A percentile compares a stretch with the other conserved stretches of the same genome.
phyloP scores from a whole-genome alignment of 2,329 filamentous ascomycete genomes.

The Trichoderma harzianum region DNA sequence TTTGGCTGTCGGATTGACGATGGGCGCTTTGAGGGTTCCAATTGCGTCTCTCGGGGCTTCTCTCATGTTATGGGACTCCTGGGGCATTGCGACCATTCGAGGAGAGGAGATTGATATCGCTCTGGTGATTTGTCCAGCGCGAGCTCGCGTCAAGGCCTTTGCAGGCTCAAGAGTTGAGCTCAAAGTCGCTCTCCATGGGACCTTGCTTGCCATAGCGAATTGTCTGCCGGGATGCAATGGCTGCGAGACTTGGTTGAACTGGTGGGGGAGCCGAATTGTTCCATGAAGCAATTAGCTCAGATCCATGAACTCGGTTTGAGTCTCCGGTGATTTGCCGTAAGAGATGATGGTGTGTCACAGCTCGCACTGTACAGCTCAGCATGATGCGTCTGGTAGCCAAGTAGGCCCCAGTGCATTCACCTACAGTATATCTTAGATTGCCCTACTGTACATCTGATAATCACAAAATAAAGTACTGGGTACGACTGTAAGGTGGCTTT shows the following conservation, averaged over 20 bases:
- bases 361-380: background rate
- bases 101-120: slow-evolving; percentile 50
- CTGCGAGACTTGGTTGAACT: background rate
- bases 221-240: background rate
- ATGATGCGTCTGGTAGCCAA: background rate
- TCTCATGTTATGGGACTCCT: slow-evolving; percentile 65
- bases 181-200: slow-evolving; percentile 54
- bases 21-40: slow-evolving; percentile 68
- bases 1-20: slow-evolving; percentile 92
- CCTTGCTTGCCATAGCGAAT: slow-evolving; percentile 54
- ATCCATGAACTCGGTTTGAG: background rate
- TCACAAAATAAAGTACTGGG: background rate
- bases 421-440: background rate
- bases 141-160: slow-evolving; percentile 42
- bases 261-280: background rate
- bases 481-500: background rate
- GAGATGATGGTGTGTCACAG: background rate
- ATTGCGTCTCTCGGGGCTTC: slow-evolving; percentile 55
- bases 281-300: slow-evolving; percentile 7
- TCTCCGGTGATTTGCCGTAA: slow-evolving; percentile 7
- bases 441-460: background rate
- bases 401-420: background rate
- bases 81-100: slow-evolving; percentile 53
- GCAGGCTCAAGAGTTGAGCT: slow-evolving; percentile 54
- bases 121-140: slow-evolving; percentile 42